These are phyloP conservation scores for Agrostemma githago DNA, from an alignment of 148 eudicot genomes.

Conservation along the genomic window DNA sequence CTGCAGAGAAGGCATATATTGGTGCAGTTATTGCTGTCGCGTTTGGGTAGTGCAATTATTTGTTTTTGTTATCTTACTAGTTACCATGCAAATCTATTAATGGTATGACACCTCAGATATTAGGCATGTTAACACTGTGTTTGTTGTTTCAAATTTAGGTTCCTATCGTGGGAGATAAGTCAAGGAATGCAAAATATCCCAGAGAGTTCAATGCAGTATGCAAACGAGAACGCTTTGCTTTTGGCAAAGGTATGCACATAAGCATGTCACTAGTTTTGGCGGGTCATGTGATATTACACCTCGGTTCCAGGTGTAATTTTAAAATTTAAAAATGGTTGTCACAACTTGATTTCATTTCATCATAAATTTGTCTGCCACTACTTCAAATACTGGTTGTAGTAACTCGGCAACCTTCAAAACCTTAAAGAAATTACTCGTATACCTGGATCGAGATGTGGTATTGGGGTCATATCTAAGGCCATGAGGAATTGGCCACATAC, in stretches of 20 bases:
- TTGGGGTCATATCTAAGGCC: not conserved
- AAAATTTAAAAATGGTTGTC: too few relatives aligned
- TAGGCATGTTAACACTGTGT: not conserved
- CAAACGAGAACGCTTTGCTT: conserved; percentile 79
- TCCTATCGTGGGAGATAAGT: conserved; percentile 76
- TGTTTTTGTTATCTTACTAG: not conserved
- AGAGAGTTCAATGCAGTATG: conserved; percentile 74
- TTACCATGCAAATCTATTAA: not conserved
- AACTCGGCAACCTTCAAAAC: not conserved
- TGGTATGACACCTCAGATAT: not conserved
- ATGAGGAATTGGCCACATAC: not conserved
- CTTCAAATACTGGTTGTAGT: too few relatives aligned
- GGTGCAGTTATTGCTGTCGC: conserved; percentile 69
- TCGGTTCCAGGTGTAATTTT: not conserved
- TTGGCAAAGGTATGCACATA: conserved; percentile 63
- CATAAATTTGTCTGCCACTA: too few relatives aligned
- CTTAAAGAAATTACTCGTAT: not conserved
- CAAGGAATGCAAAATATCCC: conserved; percentile 88
- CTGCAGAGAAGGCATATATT: conserved; percentile 67
- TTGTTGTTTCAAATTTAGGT: conserved; percentile 35
- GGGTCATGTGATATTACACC: not conserved
- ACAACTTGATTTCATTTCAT: too few relatives aligned
- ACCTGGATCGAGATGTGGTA: not conserved
- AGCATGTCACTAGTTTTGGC: not conserved
- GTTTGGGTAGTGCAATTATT: conserved; percentile 47